Evolutionary conservation across 129 eudicot genomes (phyloP).

Genomic region (Sambucus nigra): DNA sequence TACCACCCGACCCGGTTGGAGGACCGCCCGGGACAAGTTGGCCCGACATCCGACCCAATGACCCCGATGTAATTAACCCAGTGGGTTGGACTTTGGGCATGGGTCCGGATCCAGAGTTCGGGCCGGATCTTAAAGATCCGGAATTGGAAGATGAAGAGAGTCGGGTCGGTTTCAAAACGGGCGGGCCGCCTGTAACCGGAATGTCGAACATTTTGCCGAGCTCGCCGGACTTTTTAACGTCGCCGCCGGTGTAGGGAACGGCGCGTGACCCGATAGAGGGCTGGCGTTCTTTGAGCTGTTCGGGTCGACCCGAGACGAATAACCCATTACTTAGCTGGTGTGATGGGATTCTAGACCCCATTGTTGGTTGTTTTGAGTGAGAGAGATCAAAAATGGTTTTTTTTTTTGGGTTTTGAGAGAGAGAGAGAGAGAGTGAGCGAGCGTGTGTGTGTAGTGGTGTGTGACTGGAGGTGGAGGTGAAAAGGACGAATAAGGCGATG

Average conservation of each 20-base stretch:
- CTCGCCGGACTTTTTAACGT: constrained; percentile 81
- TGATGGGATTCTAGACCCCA: constrained; percentile 42
- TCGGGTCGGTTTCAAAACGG: constrained; percentile 25
- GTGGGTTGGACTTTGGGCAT: constrained; percentile 41
- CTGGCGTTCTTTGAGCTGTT: constrained; percentile 40
- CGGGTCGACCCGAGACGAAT: constrained; percentile 85
- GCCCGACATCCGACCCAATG: constrained; percentile 53
- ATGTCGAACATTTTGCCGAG: constrained; percentile 79
- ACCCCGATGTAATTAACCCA: constrained; percentile 83
- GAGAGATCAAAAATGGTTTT: background rate
- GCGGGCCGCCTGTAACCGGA: constrained; percentile 25
- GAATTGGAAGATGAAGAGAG: constrained; percentile 42
- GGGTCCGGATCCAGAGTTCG: constrained; percentile 5
- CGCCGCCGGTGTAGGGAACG: constrained; percentile 84
- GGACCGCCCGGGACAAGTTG: constrained; percentile 24
- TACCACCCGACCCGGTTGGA: constrained; percentile 23
- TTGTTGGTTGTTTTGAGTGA: background rate
- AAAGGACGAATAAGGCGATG: constrained; percentile 19
- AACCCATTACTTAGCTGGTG: constrained; percentile 89
- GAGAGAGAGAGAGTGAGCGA: constrained; percentile 6
- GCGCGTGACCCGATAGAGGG: constrained; percentile 55
- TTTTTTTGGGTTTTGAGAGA: background rate
- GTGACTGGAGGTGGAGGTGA: constrained; percentile 13
- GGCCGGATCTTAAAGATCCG: constrained; percentile 61
- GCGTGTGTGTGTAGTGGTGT: constrained; percentile 24